phyloP scores from a whole-genome alignment of 2,329 filamentous ascomycete species.

The Aschersonia sp. region DNA sequence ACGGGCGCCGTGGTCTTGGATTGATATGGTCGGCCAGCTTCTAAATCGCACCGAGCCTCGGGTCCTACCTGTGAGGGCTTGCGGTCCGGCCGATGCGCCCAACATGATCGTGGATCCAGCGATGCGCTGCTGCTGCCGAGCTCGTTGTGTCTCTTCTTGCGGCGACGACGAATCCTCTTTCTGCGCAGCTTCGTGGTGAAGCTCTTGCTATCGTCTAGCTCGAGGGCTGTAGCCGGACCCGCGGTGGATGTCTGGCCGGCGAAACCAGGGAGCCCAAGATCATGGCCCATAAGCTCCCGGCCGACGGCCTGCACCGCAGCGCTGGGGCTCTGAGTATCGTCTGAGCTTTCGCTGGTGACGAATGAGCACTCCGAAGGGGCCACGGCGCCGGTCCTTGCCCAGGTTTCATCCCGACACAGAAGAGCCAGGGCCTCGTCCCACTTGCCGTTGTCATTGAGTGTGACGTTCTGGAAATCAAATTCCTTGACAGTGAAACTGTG shows the following conservation, averaged over 20 bases:
- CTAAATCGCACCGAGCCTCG: conserved; percentile 5
- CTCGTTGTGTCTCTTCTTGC: conserved; percentile 20
- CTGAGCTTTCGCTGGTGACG: conserved; percentile 16
- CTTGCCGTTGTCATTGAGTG: conserved; percentile 49
- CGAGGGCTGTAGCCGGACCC: conserved; percentile 10
- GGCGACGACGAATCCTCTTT: conserved; percentile 20
- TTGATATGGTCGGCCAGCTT: conserved; percentile 7
- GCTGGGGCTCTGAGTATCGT: conserved; percentile 19
- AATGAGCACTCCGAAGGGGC: conserved; percentile 17
- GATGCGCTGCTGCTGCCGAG: conserved; percentile 8
- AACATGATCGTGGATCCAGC: too few relatives aligned
- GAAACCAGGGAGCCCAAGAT: conserved; percentile 16
- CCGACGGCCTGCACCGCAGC: conserved; percentile 40
- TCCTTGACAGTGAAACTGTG: conserved; percentile 58
- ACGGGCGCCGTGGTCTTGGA: conserved; percentile 32
- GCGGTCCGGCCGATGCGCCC: too few relatives aligned
- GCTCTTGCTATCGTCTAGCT: conserved; percentile 15
- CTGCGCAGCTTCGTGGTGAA: conserved; percentile 37
- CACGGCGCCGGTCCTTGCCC: conserved; percentile 16
- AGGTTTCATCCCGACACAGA: conserved; percentile 32
- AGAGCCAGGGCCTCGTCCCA: conserved; percentile 78
- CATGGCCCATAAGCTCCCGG: conserved; percentile 27
- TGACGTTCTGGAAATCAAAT: conserved; percentile 68
- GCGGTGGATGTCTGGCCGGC: too few relatives aligned
- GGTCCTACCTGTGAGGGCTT: too few relatives aligned